Evolutionary conservation across 1,139 yeast genomes (phyloP).

Genomic region (Candida sojae): DNA sequence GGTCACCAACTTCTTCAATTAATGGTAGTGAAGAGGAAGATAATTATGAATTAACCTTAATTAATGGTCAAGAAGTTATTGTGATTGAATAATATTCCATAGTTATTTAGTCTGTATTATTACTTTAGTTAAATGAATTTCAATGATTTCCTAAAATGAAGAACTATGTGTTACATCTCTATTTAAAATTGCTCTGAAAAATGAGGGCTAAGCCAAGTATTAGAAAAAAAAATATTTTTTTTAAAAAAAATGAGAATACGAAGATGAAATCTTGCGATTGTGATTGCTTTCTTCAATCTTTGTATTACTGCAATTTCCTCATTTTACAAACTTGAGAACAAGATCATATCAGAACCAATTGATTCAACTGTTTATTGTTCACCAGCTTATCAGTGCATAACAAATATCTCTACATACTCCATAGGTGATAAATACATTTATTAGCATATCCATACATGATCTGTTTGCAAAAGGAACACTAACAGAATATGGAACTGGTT

Average conservation of each 20-base stretch:
- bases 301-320: too few relatives aligned
- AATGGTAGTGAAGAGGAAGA: constrained; percentile 8
- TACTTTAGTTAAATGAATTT: background rate
- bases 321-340: too few relatives aligned
- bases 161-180: too few relatives aligned
- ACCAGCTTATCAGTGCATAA: too few relatives aligned
- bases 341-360: too few relatives aligned
- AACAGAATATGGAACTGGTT: constrained; percentile 28
- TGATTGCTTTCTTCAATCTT: too few relatives aligned
- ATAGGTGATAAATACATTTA: background rate
- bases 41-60: background rate
- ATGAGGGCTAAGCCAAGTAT: too few relatives aligned
- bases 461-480: background rate
- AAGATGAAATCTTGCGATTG: too few relatives aligned
- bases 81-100: background rate
- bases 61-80: constrained; percentile 1
- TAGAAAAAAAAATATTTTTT: too few relatives aligned
- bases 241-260: too few relatives aligned
- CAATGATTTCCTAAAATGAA: background rate
- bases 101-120: background rate
- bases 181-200: too few relatives aligned
- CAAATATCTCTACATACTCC: background rate
- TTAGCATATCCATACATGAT: background rate
- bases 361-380: too few relatives aligned
- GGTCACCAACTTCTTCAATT: constrained; percentile 1